Base-by-base conservation (phyloP, 495 filamentous ascomycete genomes). In the Aspergillus diversus region DNA sequence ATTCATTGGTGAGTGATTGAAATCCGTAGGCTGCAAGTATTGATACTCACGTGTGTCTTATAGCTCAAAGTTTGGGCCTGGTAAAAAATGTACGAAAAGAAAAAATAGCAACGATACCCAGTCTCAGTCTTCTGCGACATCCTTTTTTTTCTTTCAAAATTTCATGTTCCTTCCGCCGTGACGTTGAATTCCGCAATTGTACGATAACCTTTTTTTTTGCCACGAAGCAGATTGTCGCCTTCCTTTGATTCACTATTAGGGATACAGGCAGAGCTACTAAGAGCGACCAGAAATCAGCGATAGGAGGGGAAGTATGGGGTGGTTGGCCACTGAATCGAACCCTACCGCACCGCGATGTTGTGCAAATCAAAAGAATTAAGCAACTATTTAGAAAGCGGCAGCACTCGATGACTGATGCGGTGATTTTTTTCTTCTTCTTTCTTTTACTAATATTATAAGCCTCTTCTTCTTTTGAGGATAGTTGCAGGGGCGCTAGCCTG, bases 51-150 rank as follows among this genome's bases (percentile, higher is more conserved):
- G 33, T 63, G 32, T 37, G 21, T 37, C 46, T 57, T 34, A 63
- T 65, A 94, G 91, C 90, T 94, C 82, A 92, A 91, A 84, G 86
- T 94, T 71, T 94, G 91, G 91, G 91, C 91, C 64, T 91, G 89
- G 82, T 85, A 83, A 75, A 74, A 55, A 60, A 32, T 31, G 42
- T 47, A 53, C 61, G 73, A 71, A 69, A 73, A 65, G 55, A 68
- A 69, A 69, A 67, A 68, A 73, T 71, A 71, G 71, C 69, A 74
- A 75, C 73, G 77, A 78, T 80, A 80, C 77, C 76, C 77, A 71
- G 71, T 75, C 72, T 73, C 77, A 71, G 73, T 76, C 74, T 73
- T 77, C 76, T 73, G 72, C 76, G 72, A 78, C 73, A 69, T 73
- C 72, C 68, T 74, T 71, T 67, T 73, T 74, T 72, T 67, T 50